Base-by-base conservation (phyloP, 306 rosid genomes). In the Cucurbita maxima region DNA sequence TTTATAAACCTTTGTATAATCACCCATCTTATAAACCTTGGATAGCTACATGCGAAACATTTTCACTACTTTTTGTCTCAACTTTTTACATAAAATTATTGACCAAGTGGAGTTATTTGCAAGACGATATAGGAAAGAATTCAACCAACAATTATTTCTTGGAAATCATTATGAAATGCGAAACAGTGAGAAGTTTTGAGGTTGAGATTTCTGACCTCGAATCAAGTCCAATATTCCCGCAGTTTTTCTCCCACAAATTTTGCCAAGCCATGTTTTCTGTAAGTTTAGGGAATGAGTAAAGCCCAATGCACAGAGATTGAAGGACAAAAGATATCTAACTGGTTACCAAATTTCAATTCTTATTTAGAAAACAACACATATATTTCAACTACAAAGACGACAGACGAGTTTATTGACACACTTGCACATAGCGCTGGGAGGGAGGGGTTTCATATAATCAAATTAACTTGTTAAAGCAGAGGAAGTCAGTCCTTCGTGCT, bases 401-500 rank as follows among this genome's bases (percentile, higher is more conserved):
- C 69, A 61, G 15, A 61, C 30, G 4, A 66, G 54, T 66, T 63
- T 66, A 66, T 66, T 66, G 53, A 44, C n/a, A 66, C n/a, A 63
- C 36, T 36, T 61, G 47, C 12, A 61, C 69, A 4, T 15, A n/a
- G 38, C 25, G 69, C 8, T 10, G 69, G 69, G 36, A n/a, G 36
- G 8, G 13, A 30, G 3, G 34, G 34, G 71, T 25, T 13, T 8
- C 51, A 63, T n/a, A 41, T 44, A 43, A 37, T 69, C 20, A 44
- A 69, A 69, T 13, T 25, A 48, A 53, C 37, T 53, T 54, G 10
- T 72, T 54, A 53, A 53, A 19, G 63, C 34, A 36, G 56, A 30
- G 80, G 66, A 45, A 68, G 54, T 92, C 86, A 90, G 82, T 90
- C 94, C 80, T 86, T 85, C 7, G 99, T 94, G 88, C 91, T 94